phyloP scores from a whole-genome alignment of 2,329 filamentous ascomycete species.

The Epichloe gansuensis region DNA sequence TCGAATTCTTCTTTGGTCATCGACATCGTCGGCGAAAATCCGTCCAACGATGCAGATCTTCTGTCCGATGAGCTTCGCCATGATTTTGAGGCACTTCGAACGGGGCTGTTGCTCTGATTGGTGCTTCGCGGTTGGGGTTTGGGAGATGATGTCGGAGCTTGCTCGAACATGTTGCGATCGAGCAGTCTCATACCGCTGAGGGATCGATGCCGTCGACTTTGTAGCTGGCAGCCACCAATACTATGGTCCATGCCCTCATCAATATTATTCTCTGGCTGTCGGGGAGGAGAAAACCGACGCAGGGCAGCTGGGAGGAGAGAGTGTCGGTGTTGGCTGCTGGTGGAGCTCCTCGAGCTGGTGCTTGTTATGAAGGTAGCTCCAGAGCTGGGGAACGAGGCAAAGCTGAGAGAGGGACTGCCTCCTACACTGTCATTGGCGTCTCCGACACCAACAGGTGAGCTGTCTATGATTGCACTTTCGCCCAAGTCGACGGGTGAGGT shows the following conservation, averaged over 20 bases:
- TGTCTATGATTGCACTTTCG: constrained; percentile 1
- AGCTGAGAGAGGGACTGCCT: constrained; percentile 2
- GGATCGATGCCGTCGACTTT: background rate
- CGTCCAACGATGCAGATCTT: constrained; percentile 9
- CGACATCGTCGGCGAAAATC: constrained; percentile 14
- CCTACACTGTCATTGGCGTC: constrained; percentile 3
- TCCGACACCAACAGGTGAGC: background rate
- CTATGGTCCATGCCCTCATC: background rate
- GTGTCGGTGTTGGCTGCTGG: constrained; percentile 4
- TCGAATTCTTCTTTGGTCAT: constrained; percentile 33
- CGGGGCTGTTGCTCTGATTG: constrained; percentile 10
- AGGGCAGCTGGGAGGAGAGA: constrained; percentile 6
- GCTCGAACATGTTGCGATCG: background rate
- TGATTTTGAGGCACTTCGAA: constrained; percentile 10
- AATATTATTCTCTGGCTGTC: background rate
- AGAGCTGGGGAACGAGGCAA: constrained; percentile 7
- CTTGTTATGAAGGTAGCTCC: constrained; percentile 12
- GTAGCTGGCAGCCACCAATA: background rate
- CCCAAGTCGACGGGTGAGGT: background rate
- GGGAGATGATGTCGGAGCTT: constrained; percentile 1
- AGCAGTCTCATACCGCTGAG: background rate
- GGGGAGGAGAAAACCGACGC: background rate
- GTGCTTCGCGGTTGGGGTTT: constrained; percentile 10
- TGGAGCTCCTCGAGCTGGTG: constrained; percentile 10
- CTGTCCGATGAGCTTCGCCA: constrained; percentile 15